Percentiles rank a stretch among this genome's conserved stretches.
phyloP scores from a whole-genome alignment of 768 basidiomycete genomes.

The Rhodotorula diobovata region DNA sequence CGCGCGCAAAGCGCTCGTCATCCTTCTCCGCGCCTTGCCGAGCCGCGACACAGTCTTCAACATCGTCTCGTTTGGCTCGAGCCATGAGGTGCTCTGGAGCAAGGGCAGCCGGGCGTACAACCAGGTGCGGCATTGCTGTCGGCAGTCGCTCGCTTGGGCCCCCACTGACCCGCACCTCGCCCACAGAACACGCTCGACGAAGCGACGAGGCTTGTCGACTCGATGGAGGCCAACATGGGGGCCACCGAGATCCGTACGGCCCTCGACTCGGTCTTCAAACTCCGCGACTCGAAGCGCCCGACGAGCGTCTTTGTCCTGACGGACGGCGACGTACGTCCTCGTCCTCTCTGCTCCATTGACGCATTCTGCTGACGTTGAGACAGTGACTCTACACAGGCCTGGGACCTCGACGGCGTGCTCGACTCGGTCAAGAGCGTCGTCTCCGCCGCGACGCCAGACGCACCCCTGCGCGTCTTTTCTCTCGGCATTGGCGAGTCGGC shows the following conservation, averaged over 20 bases:
- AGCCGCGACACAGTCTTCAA: constrained; percentile 54
- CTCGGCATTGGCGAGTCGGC: constrained; percentile 58
- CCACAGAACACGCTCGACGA: constrained; percentile 24
- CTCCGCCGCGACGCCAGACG: not conserved
- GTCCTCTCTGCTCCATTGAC: not conserved
- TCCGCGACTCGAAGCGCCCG: constrained; percentile 47
- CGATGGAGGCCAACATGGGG: constrained; percentile 52
- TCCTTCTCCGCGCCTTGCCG: constrained; percentile 54
- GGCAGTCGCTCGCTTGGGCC: not conserved
- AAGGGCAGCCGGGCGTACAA: constrained; percentile 7
- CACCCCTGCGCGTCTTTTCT: constrained; percentile 54
- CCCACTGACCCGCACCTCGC: not conserved
- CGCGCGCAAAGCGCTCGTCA: constrained; percentile 51
- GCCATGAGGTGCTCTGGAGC: constrained; percentile 48
- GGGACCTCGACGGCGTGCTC: constrained; percentile 26
- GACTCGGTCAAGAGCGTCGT: constrained; percentile 9
- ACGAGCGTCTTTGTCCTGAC: constrained; percentile 60
- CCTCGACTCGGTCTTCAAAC: constrained; percentile 49
- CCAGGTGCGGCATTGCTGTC: constrained; percentile 41
- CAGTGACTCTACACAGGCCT: constrained; percentile 9
- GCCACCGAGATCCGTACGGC: constrained; percentile 57
- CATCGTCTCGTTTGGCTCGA: constrained; percentile 56
- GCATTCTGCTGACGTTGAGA: not conserved
- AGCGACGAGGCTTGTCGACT: constrained; percentile 47
- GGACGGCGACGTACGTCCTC: constrained; percentile 52